A percentile compares a stretch with the other conserved stretches of the same genome.
phyloP scores from a whole-genome alignment of 192 early-diverging fungal genomes.

The Entophlyctis helioformis region DNA sequence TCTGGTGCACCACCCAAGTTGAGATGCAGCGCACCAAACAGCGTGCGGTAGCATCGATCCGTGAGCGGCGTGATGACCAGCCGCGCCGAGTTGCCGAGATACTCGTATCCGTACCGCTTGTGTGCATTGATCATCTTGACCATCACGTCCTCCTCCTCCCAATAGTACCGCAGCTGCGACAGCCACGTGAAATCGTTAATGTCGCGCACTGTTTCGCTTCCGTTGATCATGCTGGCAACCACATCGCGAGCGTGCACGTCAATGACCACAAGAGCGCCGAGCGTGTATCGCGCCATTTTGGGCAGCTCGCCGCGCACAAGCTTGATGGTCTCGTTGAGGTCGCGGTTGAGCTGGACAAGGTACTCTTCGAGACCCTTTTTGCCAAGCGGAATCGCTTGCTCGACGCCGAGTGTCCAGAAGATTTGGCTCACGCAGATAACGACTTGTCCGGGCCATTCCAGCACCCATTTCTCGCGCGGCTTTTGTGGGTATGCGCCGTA shows the following conservation, averaged over 20 bases:
- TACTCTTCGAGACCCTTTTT: slow-evolving; percentile 40
- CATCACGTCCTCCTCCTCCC: slow-evolving; percentile 43
- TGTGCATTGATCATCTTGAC: slow-evolving; percentile 53
- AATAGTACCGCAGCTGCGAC: slow-evolving; percentile 49
- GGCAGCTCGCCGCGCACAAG: slow-evolving; percentile 43
- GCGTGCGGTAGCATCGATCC: slow-evolving; percentile 48
- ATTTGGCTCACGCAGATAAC: slow-evolving; percentile 47
- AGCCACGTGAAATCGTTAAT: slow-evolving; percentile 48
- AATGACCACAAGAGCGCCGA: slow-evolving; percentile 52
- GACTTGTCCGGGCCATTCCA: slow-evolving; percentile 56
- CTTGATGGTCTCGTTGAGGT: slow-evolving; percentile 44
- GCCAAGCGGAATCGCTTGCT: slow-evolving; percentile 33
- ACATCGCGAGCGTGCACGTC: slow-evolving; percentile 57
- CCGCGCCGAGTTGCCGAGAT: slow-evolving; percentile 36
- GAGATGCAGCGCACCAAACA: slow-evolving; percentile 50
- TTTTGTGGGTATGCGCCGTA: slow-evolving; percentile 34
- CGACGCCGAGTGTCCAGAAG: slow-evolving; percentile 47
- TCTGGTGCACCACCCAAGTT: slow-evolving; percentile 55
- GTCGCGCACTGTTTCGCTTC: slow-evolving; percentile 24
- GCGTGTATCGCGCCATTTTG: slow-evolving; percentile 47
- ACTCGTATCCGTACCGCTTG: slow-evolving; percentile 46
- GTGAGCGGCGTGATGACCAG: slow-evolving; percentile 52
- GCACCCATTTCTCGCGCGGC: slow-evolving; percentile 44
- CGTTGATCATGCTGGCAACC: slow-evolving; percentile 25
- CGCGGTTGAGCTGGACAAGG: slow-evolving; percentile 28